Evolutionary conservation across 305 asterid species (phyloP).

Genomic region (Ilex paraguariensis): DNA sequence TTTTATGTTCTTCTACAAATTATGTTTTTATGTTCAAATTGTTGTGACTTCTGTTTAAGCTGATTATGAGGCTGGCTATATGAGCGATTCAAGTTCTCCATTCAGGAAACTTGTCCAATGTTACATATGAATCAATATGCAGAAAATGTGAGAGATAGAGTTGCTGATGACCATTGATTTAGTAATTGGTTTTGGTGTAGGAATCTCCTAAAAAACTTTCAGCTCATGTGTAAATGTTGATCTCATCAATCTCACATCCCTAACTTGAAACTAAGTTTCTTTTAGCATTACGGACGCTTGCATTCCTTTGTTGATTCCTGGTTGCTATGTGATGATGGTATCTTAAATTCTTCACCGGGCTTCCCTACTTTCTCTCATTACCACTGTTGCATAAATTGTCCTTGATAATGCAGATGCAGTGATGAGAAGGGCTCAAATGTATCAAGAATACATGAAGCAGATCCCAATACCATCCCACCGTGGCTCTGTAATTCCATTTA

Average conservation of each 20-base stretch:
- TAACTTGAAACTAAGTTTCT: neutral
- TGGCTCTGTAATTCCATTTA: constrained; percentile 53
- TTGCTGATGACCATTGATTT: too few relatives aligned
- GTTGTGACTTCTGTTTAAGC: too few relatives aligned
- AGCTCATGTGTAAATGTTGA: neutral
- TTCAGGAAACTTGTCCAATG: too few relatives aligned
- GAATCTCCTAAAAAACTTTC: too few relatives aligned
- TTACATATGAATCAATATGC: too few relatives aligned
- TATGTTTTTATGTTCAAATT: neutral
- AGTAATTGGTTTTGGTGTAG: too few relatives aligned
- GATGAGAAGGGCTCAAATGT: constrained; percentile 45
- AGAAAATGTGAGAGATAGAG: too few relatives aligned
- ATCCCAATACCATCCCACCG: constrained; percentile 51
- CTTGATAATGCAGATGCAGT: constrained; percentile 39
- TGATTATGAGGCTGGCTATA: too few relatives aligned
- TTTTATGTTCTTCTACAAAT: neutral
- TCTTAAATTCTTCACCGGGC: neutral
- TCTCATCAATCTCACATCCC: neutral
- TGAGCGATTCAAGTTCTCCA: too few relatives aligned
- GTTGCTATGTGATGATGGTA: neutral
- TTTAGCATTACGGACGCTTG: neutral
- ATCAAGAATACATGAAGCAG: constrained; percentile 73
- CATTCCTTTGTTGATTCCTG: neutral
- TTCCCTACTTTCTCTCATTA: neutral
- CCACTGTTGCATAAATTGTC: neutral